These are phyloP conservation scores for Pseudonitzschia multistriata DNA, from an alignment of 108 stramenopile genomes.

Conservation along the genomic window DNA sequence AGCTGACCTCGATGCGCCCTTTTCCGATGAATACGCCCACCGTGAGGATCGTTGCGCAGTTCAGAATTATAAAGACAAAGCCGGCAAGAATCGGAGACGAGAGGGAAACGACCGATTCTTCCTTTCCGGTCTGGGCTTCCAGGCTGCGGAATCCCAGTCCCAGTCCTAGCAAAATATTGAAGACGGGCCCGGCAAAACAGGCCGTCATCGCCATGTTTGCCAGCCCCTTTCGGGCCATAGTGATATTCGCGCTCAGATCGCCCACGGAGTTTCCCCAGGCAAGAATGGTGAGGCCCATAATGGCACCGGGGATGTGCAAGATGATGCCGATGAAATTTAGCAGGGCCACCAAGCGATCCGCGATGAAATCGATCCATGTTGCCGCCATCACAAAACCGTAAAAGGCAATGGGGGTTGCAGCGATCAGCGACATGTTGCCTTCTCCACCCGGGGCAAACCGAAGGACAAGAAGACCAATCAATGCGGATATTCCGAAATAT, in stretches of 20 bases:
- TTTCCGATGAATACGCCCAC: constrained; percentile 43
- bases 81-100: constrained; percentile 56
- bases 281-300: constrained; percentile 92
- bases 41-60: constrained; percentile 50
- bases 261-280: constrained; percentile 95
- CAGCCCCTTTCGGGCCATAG: constrained; percentile 91
- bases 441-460: constrained; percentile 78
- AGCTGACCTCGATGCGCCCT: constrained; percentile 55
- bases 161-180: constrained; percentile 90
- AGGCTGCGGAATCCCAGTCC: constrained; percentile 67
- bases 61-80: constrained; percentile 66
- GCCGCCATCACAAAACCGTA: constrained; percentile 89
- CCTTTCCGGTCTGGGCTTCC: constrained; percentile 33
- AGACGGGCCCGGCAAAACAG: constrained; percentile 95
- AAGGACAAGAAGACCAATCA: constrained; percentile 43
- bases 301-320: constrained; percentile 68
- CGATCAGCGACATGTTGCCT: constrained; percentile 64
- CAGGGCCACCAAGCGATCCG: constrained; percentile 86
- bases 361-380: constrained; percentile 93
- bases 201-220: constrained; percentile 90
- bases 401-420: constrained; percentile 77
- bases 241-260: constrained; percentile 91
- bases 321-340: constrained; percentile 84
- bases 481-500: constrained; percentile 26
- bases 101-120: constrained; percentile 37